Base-by-base conservation (phyloP, 352 stramenopile species). In the Phytophthora tubulina region DNA sequence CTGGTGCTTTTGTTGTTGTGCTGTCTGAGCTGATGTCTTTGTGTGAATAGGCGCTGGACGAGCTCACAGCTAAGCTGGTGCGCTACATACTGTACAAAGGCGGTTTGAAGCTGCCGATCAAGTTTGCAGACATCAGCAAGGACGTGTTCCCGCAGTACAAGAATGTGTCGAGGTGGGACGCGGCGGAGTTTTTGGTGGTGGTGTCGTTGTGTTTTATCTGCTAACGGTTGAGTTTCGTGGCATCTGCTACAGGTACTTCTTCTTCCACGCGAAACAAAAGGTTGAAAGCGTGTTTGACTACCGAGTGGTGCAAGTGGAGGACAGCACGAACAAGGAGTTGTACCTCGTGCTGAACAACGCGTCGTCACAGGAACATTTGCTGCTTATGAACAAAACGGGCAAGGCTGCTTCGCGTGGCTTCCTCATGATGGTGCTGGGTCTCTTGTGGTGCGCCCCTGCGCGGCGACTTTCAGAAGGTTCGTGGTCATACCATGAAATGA, bases 21-120 rank as follows among this genome's bases (percentile, higher is more conserved):
- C 11, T 51, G 31, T 56, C 4, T 59, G 31, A 52, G 13, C 17
- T 74, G 48, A 66, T 10, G 6, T 42, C 13, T 3, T 31, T 67
- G 17, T 66, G 53, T 45, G 58, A 58, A 30, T 59, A 91, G 84
- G 74, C 84, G 8, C 70, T 94, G 33, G 85, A 93, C 5, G 87
- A 95, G 64, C 75, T 94, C 52, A 93, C 76, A 13, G 81, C 85
- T 42, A 87, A 88, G 63, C 64, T 94, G 33, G 89, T 96, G 61
- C 89, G 89, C 36, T 96, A 94, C 63, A 82, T 96, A 74, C 76
- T 96, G 39, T 96, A 96, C 87, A 96, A 94, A 61, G 87, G 82
- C 38, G 86, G 81, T 9, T 62, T 90, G 27, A 93, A 95, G 69
- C 77, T 90, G 48, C 84, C 86, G 1, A 90, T 96, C 66, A 89